A percentile compares a stretch with the other conserved stretches of the same genome.
These are phyloP conservation scores for Strobilomyces echinocephalus DNA, from an alignment of 768 basidiomycete species.

Conservation along the genomic window DNA sequence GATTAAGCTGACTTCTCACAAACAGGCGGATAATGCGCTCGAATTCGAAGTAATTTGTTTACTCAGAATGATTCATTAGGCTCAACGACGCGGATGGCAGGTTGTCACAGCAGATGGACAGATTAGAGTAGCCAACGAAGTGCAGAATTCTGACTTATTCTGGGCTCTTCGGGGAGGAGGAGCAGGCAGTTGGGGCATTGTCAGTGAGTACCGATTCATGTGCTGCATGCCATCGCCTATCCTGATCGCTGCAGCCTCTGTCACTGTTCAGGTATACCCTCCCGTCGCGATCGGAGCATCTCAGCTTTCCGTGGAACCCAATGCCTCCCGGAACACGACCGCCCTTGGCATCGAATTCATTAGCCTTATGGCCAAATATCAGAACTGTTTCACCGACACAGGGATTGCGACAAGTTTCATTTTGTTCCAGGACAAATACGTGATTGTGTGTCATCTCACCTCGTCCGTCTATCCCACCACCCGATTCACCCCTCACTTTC, in stretches of 20 bases:
- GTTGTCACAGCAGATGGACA: background rate
- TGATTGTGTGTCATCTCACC: slow-evolving; percentile 8
- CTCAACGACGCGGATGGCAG: background rate
- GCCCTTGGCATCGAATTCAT: slow-evolving; percentile 18
- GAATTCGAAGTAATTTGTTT: slow-evolving; percentile 32
- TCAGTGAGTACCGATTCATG: slow-evolving; percentile 35
- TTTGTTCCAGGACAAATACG: slow-evolving; percentile 5
- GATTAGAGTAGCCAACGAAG: background rate
- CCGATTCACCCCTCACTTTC: background rate
- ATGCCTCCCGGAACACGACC: slow-evolving; percentile 5
- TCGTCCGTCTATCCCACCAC: background rate
- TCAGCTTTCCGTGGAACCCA: slow-evolving; percentile 10
- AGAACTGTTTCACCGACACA: slow-evolving; percentile 8
- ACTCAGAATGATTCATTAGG: background rate
- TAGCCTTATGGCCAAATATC: slow-evolving; percentile 16
- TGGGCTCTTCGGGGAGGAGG: background rate
- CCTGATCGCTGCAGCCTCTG: slow-evolving; percentile 12
- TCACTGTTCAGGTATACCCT: slow-evolving; percentile 13
- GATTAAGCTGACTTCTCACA: background rate
- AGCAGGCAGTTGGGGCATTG: background rate
- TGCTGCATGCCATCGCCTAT: background rate
- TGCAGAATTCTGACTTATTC: background rate
- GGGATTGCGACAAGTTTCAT: slow-evolving; percentile 11
- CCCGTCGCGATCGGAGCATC: slow-evolving; percentile 11
- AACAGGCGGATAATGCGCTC: slow-evolving; percentile 43